These are phyloP conservation scores for Candida suzukii DNA, from an alignment of 805 yeast species.

Conservation along the genomic window DNA sequence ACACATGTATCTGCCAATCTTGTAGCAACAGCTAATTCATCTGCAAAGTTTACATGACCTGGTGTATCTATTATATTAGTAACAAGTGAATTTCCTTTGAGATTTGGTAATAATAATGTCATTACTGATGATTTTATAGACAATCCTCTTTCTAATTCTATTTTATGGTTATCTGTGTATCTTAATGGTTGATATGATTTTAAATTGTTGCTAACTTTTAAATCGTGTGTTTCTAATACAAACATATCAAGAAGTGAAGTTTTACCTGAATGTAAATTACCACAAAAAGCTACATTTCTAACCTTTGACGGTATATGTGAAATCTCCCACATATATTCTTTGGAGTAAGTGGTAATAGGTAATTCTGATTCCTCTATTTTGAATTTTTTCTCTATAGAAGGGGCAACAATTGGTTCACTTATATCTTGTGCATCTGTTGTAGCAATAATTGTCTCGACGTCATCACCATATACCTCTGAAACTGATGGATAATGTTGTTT, in stretches of 20 bases:
- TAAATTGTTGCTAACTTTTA: constrained; percentile 20
- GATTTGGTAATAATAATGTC: constrained; percentile 49
- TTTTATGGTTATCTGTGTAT: constrained; percentile 63
- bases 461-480: constrained; percentile 45
- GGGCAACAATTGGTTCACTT: constrained; percentile 60
- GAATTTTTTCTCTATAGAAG: constrained; percentile 33
- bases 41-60: constrained; percentile 82
- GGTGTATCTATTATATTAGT: constrained; percentile 79
- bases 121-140: constrained; percentile 59
- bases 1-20: constrained; percentile 58
- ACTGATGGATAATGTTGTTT: constrained; percentile 36
- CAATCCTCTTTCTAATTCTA: constrained; percentile 67
- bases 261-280: constrained; percentile 80
- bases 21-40: constrained; percentile 58
- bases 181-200: constrained; percentile 41
- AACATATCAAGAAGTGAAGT: constrained; percentile 69
- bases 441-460: constrained; percentile 56
- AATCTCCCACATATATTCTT: constrained; percentile 52
- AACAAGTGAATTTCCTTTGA: constrained; percentile 46
- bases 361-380: constrained; percentile 43
- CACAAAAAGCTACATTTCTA: constrained; percentile 73
- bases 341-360: constrained; percentile 56
- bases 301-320: constrained; percentile 50
- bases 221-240: constrained; percentile 58
- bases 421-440: constrained; percentile 37